A percentile compares a stretch with the other conserved stretches of the same genome.
Evolutionary conservation across 306 rosid species (phyloP).

Genomic region (Gastrolobium villosum): DNA sequence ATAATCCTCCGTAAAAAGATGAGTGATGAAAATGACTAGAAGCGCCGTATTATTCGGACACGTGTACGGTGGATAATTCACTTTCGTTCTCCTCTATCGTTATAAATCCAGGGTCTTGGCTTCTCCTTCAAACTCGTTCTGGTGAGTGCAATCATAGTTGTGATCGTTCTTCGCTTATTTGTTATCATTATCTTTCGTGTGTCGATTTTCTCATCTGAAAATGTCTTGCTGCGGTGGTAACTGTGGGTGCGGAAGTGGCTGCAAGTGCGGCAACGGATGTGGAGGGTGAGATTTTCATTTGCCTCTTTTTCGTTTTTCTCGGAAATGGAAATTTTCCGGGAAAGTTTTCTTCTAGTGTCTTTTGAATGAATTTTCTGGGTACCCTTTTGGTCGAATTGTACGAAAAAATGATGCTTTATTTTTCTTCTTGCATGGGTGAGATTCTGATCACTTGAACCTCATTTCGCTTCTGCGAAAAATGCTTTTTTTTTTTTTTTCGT

Average conservation of each 20-base stretch:
- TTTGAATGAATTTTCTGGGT: not conserved
- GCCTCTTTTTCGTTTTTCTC: not conserved
- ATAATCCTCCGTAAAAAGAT: not conserved
- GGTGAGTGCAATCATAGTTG: not conserved
- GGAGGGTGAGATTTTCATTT: conserved; percentile 54
- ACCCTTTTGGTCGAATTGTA: conserved; percentile 4
- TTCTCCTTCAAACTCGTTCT: not conserved
- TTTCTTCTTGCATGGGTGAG: not conserved
- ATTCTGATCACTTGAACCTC: not conserved
- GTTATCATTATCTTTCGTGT: not conserved
- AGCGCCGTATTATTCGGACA: conserved; percentile 17
- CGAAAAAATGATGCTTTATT: not conserved
- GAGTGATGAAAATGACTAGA: conserved; percentile 40
- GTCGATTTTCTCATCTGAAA: not conserved
- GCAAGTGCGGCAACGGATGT: conserved; percentile 79
- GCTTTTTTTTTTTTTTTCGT: not conserved
- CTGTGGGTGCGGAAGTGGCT: conserved; percentile 73
- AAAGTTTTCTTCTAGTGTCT: not conserved
- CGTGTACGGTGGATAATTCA: conserved; percentile 52
- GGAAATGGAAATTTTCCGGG: not conserved
- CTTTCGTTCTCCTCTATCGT: not conserved
- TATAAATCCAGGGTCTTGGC: conserved; percentile 51
- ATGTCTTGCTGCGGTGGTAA: conserved; percentile 82
- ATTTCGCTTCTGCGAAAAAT: not conserved
- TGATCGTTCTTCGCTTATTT: not conserved